Evolutionary conservation across 2,329 filamentous ascomycete genomes (phyloP).

Genomic region (Colletotrichum musicola): DNA sequence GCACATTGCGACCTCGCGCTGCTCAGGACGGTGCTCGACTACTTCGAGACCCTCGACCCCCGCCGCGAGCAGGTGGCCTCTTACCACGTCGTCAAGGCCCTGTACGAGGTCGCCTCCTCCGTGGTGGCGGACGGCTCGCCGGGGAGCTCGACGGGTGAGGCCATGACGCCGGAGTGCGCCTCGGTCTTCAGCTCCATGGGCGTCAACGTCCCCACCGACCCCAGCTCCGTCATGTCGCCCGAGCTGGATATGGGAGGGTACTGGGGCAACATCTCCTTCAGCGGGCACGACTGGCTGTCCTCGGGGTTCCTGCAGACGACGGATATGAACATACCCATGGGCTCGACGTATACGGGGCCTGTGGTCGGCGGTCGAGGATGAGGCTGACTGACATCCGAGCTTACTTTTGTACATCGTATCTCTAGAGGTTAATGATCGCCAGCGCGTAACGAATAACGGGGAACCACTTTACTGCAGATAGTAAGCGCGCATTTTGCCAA

Average conservation of each 20-base stretch:
- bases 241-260: not conserved
- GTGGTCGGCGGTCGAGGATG: not conserved
- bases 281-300: slow-evolving; percentile 13
- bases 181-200: not conserved
- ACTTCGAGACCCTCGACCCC: not conserved
- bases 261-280: slow-evolving; percentile 13
- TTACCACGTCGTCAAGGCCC: slow-evolving; percentile 15
- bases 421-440: too few relatives aligned
- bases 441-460: too few relatives aligned
- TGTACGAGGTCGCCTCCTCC: slow-evolving; percentile 1
- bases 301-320: slow-evolving; percentile 20
- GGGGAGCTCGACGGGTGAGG: not conserved
- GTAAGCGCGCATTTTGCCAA: too few relatives aligned
- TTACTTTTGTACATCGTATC: too few relatives aligned
- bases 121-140: not conserved
- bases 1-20: not conserved
- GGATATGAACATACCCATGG: not conserved
- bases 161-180: not conserved
- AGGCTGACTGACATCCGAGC: not conserved
- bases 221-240: not conserved
- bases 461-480: too few relatives aligned
- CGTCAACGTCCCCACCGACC: not conserved
- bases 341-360: not conserved
- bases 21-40: not conserved
- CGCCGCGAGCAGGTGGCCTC: not conserved